Base-by-base conservation (phyloP, 2,329 filamentous ascomycete genomes). In the Fusarium keratoplasticum region DNA sequence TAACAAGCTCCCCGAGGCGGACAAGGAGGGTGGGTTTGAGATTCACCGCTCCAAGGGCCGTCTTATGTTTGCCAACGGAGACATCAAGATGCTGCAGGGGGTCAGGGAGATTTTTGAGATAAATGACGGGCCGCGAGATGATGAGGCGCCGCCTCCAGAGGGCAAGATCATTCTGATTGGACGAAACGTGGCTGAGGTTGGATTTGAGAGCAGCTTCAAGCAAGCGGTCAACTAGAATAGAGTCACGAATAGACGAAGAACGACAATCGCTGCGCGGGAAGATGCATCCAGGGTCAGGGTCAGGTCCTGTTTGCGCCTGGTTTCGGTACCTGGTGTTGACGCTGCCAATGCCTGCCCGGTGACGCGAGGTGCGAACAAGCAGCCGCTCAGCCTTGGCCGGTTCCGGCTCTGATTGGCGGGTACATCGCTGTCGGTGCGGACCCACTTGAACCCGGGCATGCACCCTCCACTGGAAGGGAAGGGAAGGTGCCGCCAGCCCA, bases 81-180 rank as follows among this genome's bases (percentile, higher is more conserved):
- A 86, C 0, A 85, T 91, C 50, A 94, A 94, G 80, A 90, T 98
- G 72, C 87, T 98, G 9, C 96, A 99, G 82, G 96, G 95, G 2
- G 96, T 99, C 1, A 87, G 96, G 62, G 96, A 98, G 77, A 89
- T 98, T 18, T 99, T 98, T 81, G 96, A 99, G 78, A 93, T 98
- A 27, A 89, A 94, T 27, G 95, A 98, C 74, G 85, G 84, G 9
- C 83, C 84, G 6, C 76, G 81, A 11, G 81, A 80, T 11, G 75
- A 78, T 11, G 79, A 80, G 3, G 77, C 71, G 14, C 69, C 79
- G 13, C 73, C 79, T 13, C 73, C 75, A 29, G 74, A 81, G 40
- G 88, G 91, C 25, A 93, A 93, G 80, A 83, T 93, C 58, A 88
- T 93, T 11, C 77, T 93, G 54, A 93, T 93, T 80, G 91, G 91